Conservation (phyloP, 345 rosid species). For the Chamaenerion angustifolium region DNA sequence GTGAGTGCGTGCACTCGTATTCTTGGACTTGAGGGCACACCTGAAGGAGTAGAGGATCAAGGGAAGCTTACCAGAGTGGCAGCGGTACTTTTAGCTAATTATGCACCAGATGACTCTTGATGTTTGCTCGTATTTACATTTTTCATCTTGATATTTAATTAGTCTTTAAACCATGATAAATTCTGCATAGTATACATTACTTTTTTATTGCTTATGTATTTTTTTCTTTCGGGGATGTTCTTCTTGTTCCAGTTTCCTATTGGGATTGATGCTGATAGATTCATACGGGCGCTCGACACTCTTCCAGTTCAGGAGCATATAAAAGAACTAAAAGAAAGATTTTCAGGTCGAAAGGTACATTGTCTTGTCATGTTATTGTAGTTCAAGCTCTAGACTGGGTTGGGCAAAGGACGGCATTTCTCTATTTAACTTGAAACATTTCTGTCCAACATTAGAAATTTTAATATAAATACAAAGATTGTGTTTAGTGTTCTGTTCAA, state of each 20-base stretch:
- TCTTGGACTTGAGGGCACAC: slow-evolving; percentile 98
- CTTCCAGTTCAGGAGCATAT: slow-evolving; percentile 58
- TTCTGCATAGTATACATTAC: no score
- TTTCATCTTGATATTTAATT: no score
- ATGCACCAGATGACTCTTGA: no score
- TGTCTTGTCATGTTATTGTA: not conserved
- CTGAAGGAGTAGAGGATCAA: slow-evolving; percentile 98
- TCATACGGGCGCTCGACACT: slow-evolving; percentile 66
- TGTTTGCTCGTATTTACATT: no score
- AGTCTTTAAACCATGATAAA: no score
- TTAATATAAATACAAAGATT: no score
- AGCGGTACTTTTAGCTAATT: slow-evolving; percentile 44
- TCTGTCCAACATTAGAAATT: not conserved
- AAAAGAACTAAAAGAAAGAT: slow-evolving; percentile 74
- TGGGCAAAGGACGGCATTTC: not conserved
- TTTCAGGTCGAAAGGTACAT: slow-evolving; percentile 83
- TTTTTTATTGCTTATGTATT: no score
- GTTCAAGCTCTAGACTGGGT: not conserved
- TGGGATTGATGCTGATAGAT: slow-evolving; percentile 88
- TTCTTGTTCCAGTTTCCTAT: slow-evolving; percentile 80
- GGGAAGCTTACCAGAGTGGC: slow-evolving; percentile 95
- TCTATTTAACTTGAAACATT: not conserved
- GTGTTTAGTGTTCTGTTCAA: no score
- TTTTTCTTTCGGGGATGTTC: not conserved
- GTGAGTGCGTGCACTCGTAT: slow-evolving; percentile 99